Conservation (phyloP, 2,329 filamentous ascomycete genomes). For the Pseudogymnoascus sp. region DNA sequence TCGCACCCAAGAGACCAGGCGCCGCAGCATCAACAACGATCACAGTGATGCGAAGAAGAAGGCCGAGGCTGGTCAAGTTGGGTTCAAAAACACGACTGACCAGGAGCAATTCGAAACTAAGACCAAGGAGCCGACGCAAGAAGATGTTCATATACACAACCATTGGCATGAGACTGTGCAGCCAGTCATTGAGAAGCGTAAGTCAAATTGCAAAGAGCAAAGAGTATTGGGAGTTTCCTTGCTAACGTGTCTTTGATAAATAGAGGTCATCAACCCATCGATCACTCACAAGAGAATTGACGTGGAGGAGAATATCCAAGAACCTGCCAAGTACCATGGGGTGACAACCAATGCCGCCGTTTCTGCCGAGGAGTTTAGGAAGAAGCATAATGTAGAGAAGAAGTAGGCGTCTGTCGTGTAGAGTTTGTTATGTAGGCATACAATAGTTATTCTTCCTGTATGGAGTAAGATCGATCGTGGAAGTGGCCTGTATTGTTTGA, state of each 20-base stretch:
- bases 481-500: background rate
- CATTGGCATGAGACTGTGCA: constrained; percentile 6
- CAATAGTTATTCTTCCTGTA: background rate
- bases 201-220: background rate
- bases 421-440: background rate
- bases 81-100: background rate
- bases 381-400: background rate
- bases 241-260: constrained; percentile 5
- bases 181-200: constrained; percentile 11
- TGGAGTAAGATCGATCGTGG: background rate
- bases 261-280: background rate
- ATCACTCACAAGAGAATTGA: constrained; percentile 1
- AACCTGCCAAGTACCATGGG: background rate
- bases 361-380: background rate
- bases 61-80: background rate
- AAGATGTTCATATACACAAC: background rate
- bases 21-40: constrained; percentile 4
- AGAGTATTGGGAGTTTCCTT: background rate
- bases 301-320: background rate
- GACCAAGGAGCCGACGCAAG: background rate
- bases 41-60: background rate
- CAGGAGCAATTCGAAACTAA: constrained; percentile 13
- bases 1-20: background rate
- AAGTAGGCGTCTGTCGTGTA: background rate
- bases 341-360: background rate